Evolutionary conservation across 164 flowering plant species (phyloP).

Genomic region (Liquidambar formosana): DNA sequence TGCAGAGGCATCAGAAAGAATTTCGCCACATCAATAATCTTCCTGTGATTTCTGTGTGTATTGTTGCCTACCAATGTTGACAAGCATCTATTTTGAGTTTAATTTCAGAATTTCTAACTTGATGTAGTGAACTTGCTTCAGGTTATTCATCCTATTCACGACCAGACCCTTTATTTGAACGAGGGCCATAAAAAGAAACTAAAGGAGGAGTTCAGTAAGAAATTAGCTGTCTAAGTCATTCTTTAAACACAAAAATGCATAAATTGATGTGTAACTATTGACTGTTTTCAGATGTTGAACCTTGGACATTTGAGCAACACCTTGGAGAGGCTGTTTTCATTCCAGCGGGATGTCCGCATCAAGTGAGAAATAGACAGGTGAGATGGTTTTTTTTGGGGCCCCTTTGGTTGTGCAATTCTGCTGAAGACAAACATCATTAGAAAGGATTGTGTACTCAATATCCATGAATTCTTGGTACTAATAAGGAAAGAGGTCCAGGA

Average conservation of each 20-base stretch:
- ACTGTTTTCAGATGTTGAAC: constrained; percentile 55
- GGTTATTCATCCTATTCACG: constrained; percentile 86
- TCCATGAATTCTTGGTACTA: too few relatives aligned
- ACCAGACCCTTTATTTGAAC: constrained; percentile 66
- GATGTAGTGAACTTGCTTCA: constrained; percentile 30
- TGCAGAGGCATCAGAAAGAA: constrained; percentile 61
- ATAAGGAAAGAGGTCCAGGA: background rate
- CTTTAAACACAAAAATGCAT: background rate
- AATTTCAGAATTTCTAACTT: constrained; percentile 11
- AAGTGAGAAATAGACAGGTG: constrained; percentile 81
- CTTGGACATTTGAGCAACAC: constrained; percentile 86
- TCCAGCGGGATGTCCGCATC: constrained; percentile 91
- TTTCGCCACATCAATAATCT: constrained; percentile 54
- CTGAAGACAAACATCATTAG: too few relatives aligned
- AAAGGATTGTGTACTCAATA: too few relatives aligned
- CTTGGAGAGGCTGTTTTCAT: constrained; percentile 85
- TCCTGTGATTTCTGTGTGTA: constrained; percentile 58
- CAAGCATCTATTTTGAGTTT: background rate
- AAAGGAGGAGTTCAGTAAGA: constrained; percentile 76
- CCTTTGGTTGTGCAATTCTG: background rate
- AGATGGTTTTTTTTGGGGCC: background rate
- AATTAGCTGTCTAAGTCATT: background rate
- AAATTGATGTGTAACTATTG: background rate
- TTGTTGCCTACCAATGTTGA: background rate
- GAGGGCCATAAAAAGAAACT: constrained; percentile 65